Evolutionary conservation across 495 filamentous ascomycete genomes (phyloP).

Genomic region (Corynascus novoguineensis): DNA sequence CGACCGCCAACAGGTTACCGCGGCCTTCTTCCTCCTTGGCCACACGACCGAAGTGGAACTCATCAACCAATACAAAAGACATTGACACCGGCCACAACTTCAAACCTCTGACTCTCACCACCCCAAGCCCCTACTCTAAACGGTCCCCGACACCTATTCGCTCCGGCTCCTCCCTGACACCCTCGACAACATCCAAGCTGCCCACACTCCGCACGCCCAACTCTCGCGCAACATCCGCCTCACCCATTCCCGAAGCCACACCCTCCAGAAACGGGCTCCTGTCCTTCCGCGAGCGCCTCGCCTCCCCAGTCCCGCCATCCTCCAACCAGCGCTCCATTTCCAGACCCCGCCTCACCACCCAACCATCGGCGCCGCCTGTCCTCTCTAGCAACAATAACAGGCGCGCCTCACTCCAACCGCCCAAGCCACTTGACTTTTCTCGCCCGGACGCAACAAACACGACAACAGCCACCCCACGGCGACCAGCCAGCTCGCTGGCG

Average conservation of each 20-base stretch:
- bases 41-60: slow-evolving; percentile 75
- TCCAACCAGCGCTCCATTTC: slow-evolving; percentile 29
- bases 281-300: slow-evolving; percentile 47
- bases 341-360: slow-evolving; percentile 32
- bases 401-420: slow-evolving; percentile 44
- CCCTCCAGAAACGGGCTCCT: slow-evolving; percentile 33
- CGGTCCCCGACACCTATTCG: slow-evolving; percentile 27
- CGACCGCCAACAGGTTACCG: slow-evolving; percentile 47
- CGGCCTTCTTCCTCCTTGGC: slow-evolving; percentile 45
- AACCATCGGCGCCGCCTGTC: slow-evolving; percentile 9
- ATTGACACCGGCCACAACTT: slow-evolving; percentile 64
- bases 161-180: slow-evolving; percentile 36
- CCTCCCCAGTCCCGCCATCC: slow-evolving; percentile 38
- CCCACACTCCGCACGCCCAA: slow-evolving; percentile 45
- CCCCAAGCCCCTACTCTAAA: slow-evolving; percentile 59
- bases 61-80: slow-evolving; percentile 63
- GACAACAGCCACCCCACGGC: slow-evolving; percentile 13
- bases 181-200: slow-evolving; percentile 39
- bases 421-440: slow-evolving; percentile 22
- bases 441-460: slow-evolving; percentile 10
- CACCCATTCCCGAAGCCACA: slow-evolving; percentile 37
- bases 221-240: slow-evolving; percentile 35
- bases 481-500: slow-evolving; percentile 47
- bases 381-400: slow-evolving; percentile 35
- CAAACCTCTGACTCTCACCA: slow-evolving; percentile 58